Conservation (phyloP, 2,329 filamentous ascomycete species). For the Ceratocystis eucalypticola region DNA sequence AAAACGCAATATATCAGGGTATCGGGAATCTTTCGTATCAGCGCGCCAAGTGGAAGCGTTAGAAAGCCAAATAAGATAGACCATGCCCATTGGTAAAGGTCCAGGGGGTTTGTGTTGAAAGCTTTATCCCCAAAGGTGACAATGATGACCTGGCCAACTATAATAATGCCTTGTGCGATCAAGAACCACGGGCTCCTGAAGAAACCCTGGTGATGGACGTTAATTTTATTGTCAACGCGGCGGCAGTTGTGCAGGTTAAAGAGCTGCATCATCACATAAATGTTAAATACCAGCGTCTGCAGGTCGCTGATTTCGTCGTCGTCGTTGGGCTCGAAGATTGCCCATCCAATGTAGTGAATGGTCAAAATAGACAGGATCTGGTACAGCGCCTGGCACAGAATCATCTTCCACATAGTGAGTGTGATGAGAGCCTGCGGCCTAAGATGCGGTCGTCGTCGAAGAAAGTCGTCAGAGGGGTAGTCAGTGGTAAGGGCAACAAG, state of each 20-base stretch:
- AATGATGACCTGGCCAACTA: conserved; percentile 58
- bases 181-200: conserved; percentile 65
- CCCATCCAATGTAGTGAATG: conserved; percentile 46
- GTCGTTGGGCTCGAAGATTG: conserved; percentile 33
- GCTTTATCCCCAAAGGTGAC: conserved; percentile 56
- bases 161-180: conserved; percentile 50
- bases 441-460: conserved; percentile 27
- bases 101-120: conserved; percentile 48
- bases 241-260: conserved; percentile 57
- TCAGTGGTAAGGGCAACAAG: conserved; percentile 36
- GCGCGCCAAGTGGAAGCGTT: conserved; percentile 46
- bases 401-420: conserved; percentile 56
- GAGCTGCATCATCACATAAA: conserved; percentile 60
- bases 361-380: conserved; percentile 44
- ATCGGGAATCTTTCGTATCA: conserved; percentile 32
- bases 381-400: conserved; percentile 47
- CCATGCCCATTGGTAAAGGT: conserved; percentile 55
- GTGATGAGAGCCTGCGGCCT: conserved; percentile 64
- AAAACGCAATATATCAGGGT: conserved; percentile 25
- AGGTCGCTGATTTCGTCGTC: conserved; percentile 33
- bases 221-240: conserved; percentile 55
- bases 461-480: conserved; percentile 26
- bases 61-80: conserved; percentile 54
- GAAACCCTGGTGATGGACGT: conserved; percentile 64
- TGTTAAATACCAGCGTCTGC: conserved; percentile 54